Evolutionary conservation across 306 rosid species (phyloP).

Genomic region (Cyamopsis tetragonoloba): DNA sequence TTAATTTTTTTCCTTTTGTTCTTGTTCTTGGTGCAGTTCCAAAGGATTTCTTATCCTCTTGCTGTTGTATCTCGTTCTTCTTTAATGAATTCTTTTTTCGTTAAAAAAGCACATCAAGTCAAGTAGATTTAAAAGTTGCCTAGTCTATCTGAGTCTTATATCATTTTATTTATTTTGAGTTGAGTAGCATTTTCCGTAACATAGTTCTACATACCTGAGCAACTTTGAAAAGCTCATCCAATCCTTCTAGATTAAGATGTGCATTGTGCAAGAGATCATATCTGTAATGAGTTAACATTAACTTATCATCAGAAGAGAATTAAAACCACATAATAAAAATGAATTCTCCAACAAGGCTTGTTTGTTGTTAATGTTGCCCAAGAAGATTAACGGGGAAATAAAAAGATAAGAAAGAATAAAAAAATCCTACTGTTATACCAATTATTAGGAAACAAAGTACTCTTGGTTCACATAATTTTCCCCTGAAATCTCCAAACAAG

Average conservation of each 20-base stretch:
- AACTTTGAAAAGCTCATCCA: slow-evolving; percentile 89
- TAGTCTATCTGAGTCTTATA: background rate
- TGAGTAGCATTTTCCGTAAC: slow-evolving; percentile 20
- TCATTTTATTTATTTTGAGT: slow-evolving; percentile 8
- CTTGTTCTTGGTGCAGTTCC: no score
- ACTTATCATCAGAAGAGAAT: slow-evolving; percentile 12
- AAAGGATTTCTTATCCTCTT: no score
- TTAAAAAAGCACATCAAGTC: no score
- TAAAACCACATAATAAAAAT: slow-evolving; percentile 1
- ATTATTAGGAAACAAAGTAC: background rate
- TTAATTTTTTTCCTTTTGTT: no score
- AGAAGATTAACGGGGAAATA: background rate
- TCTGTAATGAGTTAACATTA: slow-evolving; percentile 48
- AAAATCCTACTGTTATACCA: background rate
- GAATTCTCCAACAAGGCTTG: slow-evolving; percentile 14
- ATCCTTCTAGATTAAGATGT: slow-evolving; percentile 87
- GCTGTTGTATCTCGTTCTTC: no score
- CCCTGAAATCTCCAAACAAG: slow-evolving; percentile 19
- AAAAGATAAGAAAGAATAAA: background rate
- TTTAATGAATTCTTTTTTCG: no score
- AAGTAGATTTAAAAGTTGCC: background rate
- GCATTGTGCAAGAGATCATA: slow-evolving; percentile 97
- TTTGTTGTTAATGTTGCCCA: background rate
- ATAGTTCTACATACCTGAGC: slow-evolving; percentile 67
- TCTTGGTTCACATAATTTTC: background rate